Conservation (phyloP, 2,329 filamentous ascomycete species). For the Ophiocordyceps sinensis region DNA sequence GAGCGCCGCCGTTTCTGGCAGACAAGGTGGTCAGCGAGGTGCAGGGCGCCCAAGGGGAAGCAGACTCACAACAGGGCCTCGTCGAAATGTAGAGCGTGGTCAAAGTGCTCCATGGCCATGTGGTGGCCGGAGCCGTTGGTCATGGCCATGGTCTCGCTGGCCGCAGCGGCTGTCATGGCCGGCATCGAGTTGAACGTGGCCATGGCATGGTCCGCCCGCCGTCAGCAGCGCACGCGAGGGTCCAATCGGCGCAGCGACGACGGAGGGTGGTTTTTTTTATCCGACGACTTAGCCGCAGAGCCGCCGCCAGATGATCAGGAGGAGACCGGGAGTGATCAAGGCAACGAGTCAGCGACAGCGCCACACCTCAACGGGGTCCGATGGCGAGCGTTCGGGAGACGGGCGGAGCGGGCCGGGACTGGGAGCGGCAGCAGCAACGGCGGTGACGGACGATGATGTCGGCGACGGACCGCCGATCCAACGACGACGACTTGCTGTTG, state of each 20-base stretch:
- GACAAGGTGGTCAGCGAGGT: background rate
- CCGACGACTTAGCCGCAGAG: background rate
- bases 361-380: too few relatives aligned
- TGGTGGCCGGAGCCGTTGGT: slow-evolving; percentile 21
- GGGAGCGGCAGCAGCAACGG: too few relatives aligned
- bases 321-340: too few relatives aligned
- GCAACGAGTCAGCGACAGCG: too few relatives aligned
- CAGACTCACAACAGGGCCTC: slow-evolving; percentile 39
- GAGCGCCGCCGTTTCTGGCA: slow-evolving; percentile 17
- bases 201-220: slow-evolving; percentile 33
- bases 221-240: slow-evolving; percentile 13
- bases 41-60: background rate
- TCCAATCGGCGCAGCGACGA: slow-evolving; percentile 3
- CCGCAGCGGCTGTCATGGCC: slow-evolving; percentile 29
- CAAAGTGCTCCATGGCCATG: slow-evolving; percentile 35
- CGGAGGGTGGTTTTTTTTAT: background rate
- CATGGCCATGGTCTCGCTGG: slow-evolving; percentile 31
- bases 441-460: background rate
- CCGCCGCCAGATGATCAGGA: too few relatives aligned
- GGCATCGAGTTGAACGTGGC: slow-evolving; percentile 43
- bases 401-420: too few relatives aligned
- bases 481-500: too few relatives aligned
- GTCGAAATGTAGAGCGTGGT: slow-evolving; percentile 38
- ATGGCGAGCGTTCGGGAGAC: too few relatives aligned
- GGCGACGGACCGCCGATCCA: background rate